A percentile compares a stretch with the other conserved stretches of the same genome.
phyloP scores from a whole-genome alignment of 108 stramenopile species.

The Pseudonitzschia delicatissima region DNA sequence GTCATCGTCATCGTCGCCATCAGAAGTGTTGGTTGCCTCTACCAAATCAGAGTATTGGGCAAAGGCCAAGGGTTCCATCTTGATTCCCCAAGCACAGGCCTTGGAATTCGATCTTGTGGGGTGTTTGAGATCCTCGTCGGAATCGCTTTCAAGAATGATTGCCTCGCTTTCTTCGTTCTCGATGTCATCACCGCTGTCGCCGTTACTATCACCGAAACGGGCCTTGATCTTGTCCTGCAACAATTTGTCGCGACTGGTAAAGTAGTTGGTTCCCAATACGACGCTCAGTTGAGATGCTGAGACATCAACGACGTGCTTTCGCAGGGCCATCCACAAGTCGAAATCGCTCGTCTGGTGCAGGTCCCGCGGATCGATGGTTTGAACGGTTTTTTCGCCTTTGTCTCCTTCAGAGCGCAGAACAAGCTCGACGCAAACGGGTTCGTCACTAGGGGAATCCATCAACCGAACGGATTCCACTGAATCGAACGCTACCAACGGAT shows the following conservation, averaged over 20 bases:
- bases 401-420: background rate
- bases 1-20: background rate
- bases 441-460: background rate
- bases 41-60: slow-evolving; percentile 22
- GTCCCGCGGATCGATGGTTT: slow-evolving; percentile 12
- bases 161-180: background rate
- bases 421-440: background rate
- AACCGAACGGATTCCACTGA: background rate
- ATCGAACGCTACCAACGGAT: slow-evolving; percentile 10
- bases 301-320: slow-evolving; percentile 21
- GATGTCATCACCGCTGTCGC: background rate
- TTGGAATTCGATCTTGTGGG: background rate
- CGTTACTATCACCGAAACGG: background rate
- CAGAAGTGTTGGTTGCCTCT: background rate
- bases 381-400: background rate
- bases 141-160: background rate
- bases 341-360: slow-evolving; percentile 31
- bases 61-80: slow-evolving; percentile 37
- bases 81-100: slow-evolving; percentile 35
- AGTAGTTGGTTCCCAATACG: slow-evolving; percentile 21
- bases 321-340: slow-evolving; percentile 27
- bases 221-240: slow-evolving; percentile 16
- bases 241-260: slow-evolving; percentile 35
- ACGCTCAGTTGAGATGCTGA: slow-evolving; percentile 39
- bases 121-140: background rate